Evolutionary conservation across 2,329 filamentous ascomycete genomes (phyloP).

Genomic region (Xylaria digitata): DNA sequence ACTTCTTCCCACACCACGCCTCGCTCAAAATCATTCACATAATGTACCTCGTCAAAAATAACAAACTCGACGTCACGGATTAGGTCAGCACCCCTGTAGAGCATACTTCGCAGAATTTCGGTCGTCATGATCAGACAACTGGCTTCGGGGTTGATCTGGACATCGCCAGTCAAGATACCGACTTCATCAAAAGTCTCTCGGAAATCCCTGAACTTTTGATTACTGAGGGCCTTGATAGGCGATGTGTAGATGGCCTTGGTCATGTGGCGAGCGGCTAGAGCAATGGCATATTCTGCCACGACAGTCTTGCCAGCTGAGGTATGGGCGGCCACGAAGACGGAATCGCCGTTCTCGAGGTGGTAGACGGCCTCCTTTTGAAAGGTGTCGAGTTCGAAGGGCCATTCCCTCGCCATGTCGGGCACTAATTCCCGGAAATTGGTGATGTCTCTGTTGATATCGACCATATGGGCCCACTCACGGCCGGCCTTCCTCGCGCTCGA

Average conservation of each 20-base stretch:
- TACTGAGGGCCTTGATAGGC: slow-evolving; percentile 97
- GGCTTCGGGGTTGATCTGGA: slow-evolving; percentile 96
- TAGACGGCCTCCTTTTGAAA: slow-evolving; percentile 99
- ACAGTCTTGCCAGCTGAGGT: slow-evolving; percentile 98
- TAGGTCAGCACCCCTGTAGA: slow-evolving; percentile 93
- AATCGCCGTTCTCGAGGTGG: slow-evolving; percentile 95
- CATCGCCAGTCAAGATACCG: slow-evolving; percentile 95
- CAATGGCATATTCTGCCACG: slow-evolving; percentile 97
- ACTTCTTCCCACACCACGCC: slow-evolving; percentile 99
- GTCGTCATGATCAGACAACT: slow-evolving; percentile 99
- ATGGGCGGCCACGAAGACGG: slow-evolving; percentile 96
- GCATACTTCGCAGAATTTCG: slow-evolving; percentile 97
- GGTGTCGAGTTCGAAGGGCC: slow-evolving; percentile 96
- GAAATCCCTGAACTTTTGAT: slow-evolving; percentile 98
- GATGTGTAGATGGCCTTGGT: slow-evolving; percentile 99
- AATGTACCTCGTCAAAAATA: slow-evolving; percentile 99
- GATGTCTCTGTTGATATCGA: slow-evolving; percentile 92
- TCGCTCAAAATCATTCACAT: slow-evolving; percentile 94
- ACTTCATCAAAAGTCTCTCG: slow-evolving; percentile 91
- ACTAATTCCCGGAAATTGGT: slow-evolving; percentile 94
- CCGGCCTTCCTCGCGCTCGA: slow-evolving; percentile 79
- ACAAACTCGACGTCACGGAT: slow-evolving; percentile 98
- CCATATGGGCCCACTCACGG: slow-evolving; percentile 97
- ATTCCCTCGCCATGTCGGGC: slow-evolving; percentile 94
- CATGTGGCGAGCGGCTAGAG: slow-evolving; percentile 97